Conservation (phyloP, 257 asterid species). For the Gynochthodes officinalis region DNA sequence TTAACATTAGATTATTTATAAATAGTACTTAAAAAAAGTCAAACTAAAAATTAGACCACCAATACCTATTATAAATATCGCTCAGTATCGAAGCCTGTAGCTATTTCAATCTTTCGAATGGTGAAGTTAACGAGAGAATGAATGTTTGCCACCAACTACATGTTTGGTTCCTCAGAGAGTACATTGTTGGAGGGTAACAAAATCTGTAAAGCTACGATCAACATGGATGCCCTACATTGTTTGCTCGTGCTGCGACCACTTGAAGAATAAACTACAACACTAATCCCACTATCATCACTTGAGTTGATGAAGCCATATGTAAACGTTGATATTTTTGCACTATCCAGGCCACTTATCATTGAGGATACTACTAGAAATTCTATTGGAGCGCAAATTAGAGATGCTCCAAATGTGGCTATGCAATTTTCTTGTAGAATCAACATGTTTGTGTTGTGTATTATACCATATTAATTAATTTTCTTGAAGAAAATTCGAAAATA, state of each 20-base stretch:
- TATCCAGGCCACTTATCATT: slow-evolving; percentile 42
- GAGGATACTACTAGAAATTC: slow-evolving; percentile 25
- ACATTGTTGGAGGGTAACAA: slow-evolving; percentile 24
- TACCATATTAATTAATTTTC: too few relatives aligned
- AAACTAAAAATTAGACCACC: background rate
- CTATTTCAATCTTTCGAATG: slow-evolving; percentile 39
- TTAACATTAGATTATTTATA: too few relatives aligned
- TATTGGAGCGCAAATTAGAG: slow-evolving; percentile 49
- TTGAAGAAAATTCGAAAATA: too few relatives aligned
- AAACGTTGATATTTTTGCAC: slow-evolving; percentile 29
- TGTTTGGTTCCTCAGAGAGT: slow-evolving; percentile 38
- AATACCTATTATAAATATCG: slow-evolving; percentile 5
- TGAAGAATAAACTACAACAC: slow-evolving; percentile 31
- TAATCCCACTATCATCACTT: slow-evolving; percentile 18
- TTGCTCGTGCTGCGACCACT: slow-evolving; percentile 14
- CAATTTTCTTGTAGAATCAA: slow-evolving; percentile 61
- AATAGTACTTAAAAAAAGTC: background rate
- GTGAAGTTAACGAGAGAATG: slow-evolving; percentile 49
- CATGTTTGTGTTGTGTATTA: slow-evolving; percentile 34
- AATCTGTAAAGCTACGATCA: slow-evolving; percentile 54
- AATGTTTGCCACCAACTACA: slow-evolving; percentile 46
- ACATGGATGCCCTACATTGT: slow-evolving; percentile 33
- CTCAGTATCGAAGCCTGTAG: slow-evolving; percentile 26
- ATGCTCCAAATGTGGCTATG: slow-evolving; percentile 47
- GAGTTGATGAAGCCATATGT: slow-evolving; percentile 70